Base-by-base conservation (phyloP, 139 green algal genomes). In the Tetradesmus lagerheimii region DNA sequence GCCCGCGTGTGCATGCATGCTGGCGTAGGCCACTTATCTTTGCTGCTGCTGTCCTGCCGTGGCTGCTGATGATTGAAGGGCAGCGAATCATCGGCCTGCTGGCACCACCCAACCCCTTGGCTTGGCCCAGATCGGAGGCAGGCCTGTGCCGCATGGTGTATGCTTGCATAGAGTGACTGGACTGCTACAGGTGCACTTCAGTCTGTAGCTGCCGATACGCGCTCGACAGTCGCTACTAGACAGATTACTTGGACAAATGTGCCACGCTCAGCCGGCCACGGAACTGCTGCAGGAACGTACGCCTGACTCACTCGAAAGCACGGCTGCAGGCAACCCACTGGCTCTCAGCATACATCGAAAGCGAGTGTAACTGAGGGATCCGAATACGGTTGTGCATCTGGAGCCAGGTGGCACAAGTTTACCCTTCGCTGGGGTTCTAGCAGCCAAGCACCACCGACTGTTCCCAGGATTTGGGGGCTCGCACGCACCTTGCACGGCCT, bases 11-110 rank as follows among this genome's bases (percentile, higher is more conserved):
- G 47, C 81, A 67, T 85, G 41, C 79, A 85, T 64, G 79, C 79
- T 34, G 25, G 29, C 16, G 74, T 31, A 43, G 6, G 31, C 34
- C 57, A 6, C 8, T 31, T 23, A 71, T 31, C 25, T 2, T 18
- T 43, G 74, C 31, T n/a, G 74, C 74, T 43, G 34, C 31, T 80
- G 74, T 18, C 74, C 74, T 85, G 79, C 79, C 67, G 80, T 38
- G 67, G n/a, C n/a, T 38, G n/a, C 67, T 78, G 29, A n/a, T 37
- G 31, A 2, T n/a, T 78, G 67, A 5, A 18, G 29, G 67, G n/a
- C 67, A 39, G 29, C 67, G 31, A 31, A n/a, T 16, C 4, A 71
- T 20, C 31, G 57, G 57, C 57, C 57, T 71, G 23, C 12, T 71
- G 57, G 57, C 57, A n/a, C 57, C 11, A n/a, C 57, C 57, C 23